A percentile compares a stretch with the other conserved stretches of the same genome.
phyloP scores from a whole-genome alignment of 2,329 filamentous ascomycete genomes.

The Ophiostoma populinum region DNA sequence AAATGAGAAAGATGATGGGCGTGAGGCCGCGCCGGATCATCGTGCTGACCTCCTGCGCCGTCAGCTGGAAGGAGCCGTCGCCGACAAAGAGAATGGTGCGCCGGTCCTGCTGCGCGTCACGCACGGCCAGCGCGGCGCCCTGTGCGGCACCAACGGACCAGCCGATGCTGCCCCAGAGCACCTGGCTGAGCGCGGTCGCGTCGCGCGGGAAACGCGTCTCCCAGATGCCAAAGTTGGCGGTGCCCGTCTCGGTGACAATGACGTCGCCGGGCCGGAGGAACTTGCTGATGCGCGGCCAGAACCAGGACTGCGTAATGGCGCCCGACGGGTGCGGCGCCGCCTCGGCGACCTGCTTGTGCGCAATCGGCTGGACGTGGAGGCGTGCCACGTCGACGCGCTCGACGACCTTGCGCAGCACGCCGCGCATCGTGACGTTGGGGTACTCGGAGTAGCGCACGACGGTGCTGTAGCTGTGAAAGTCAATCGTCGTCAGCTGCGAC shows the following conservation, averaged over 20 bases:
- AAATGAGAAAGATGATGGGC: constrained; percentile 70
- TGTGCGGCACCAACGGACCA: constrained; percentile 42
- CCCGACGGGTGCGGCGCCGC: constrained; percentile 6
- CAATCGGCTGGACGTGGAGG: constrained; percentile 36
- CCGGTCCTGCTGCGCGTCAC: constrained; percentile 26
- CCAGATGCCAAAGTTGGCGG: constrained; percentile 76
- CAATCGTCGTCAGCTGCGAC: constrained; percentile 59
- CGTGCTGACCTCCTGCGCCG: constrained; percentile 67
- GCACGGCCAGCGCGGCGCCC: constrained; percentile 54
- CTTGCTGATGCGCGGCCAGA: constrained; percentile 12
- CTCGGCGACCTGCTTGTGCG: constrained; percentile 30
- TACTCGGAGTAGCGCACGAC: constrained; percentile 66
- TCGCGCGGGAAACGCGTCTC: constrained; percentile 61
- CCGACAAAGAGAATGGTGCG: constrained; percentile 77
- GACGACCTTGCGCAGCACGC: constrained; percentile 56
- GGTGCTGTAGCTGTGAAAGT: constrained; percentile 60
- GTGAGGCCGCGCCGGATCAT: constrained; percentile 62
- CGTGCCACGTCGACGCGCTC: constrained; percentile 37
- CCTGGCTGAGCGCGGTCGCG: constrained; percentile 32
- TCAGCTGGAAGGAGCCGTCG: constrained; percentile 74
- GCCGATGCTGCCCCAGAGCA: constrained; percentile 48
- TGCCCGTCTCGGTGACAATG: constrained; percentile 75
- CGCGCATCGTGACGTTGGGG: constrained; percentile 59
- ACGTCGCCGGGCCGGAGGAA: constrained; percentile 42
- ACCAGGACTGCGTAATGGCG: constrained; percentile 11